Evolutionary conservation across 2,329 filamentous ascomycete genomes (phyloP).

Genomic region (Penicillium sp.): DNA sequence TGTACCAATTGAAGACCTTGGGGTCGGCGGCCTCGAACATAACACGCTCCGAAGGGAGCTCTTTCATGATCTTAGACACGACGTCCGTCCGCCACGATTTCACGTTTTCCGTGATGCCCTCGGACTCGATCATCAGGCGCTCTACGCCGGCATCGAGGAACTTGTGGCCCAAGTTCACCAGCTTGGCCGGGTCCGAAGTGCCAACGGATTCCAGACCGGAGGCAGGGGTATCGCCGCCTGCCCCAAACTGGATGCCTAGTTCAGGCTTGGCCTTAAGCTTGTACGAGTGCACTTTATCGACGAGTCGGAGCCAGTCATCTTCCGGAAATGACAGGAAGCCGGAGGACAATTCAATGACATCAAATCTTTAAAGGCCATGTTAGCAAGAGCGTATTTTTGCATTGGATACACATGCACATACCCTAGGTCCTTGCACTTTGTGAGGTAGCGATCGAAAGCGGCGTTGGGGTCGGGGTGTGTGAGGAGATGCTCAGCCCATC

Average conservation of each 20-base stretch:
- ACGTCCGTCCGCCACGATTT: constrained; percentile 52
- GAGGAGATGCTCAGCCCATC: constrained; percentile 53
- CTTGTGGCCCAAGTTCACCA: constrained; percentile 47
- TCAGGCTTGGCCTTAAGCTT: constrained; percentile 52
- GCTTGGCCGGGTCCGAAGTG: constrained; percentile 47
- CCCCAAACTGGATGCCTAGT: constrained; percentile 54
- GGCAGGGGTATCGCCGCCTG: constrained; percentile 50
- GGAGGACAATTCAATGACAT: constrained; percentile 51
- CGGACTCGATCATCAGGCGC: constrained; percentile 56
- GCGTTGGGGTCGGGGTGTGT: constrained; percentile 43
- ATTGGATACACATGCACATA: constrained; percentile 19
- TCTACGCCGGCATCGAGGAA: constrained; percentile 52
- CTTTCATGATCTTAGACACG: constrained; percentile 49
- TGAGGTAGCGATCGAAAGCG: constrained; percentile 50
- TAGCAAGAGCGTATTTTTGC: neutral
- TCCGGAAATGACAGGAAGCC: constrained; percentile 52
- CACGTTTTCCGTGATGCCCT: constrained; percentile 56
- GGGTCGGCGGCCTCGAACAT: constrained; percentile 58
- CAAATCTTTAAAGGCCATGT: constrained; percentile 40
- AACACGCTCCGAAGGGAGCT: constrained; percentile 49
- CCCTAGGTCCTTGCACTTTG: constrained; percentile 50
- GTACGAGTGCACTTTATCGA: constrained; percentile 46
- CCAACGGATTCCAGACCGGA: constrained; percentile 46
- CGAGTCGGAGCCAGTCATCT: constrained; percentile 51
- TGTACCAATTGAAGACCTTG: constrained; percentile 54